These are phyloP conservation scores for Blastobotrys niveus DNA, from an alignment of 1,139 yeast species.

Conservation along the genomic window DNA sequence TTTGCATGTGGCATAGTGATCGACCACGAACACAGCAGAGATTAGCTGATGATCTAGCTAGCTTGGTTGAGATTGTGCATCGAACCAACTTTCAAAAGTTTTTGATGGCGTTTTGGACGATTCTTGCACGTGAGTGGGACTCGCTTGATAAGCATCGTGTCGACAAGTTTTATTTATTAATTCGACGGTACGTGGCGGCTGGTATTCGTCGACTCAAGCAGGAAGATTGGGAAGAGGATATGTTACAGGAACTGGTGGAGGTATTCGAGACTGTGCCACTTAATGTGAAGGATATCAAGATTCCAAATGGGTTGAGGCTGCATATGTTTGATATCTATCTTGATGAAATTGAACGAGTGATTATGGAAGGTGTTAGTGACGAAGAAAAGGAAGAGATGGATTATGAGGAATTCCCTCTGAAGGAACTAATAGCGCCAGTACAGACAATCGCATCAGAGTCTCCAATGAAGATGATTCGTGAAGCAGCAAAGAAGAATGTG, in stretches of 20 bases:
- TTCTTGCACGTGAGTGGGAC: conserved; percentile 79
- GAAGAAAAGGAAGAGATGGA: conserved; percentile 20
- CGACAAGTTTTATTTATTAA: conserved; percentile 76
- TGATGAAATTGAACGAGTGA: conserved; percentile 73
- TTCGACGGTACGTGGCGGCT: conserved; percentile 70
- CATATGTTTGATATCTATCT: conserved; percentile 79
- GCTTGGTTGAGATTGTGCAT: conserved; percentile 42
- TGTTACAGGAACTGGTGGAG: conserved; percentile 45
- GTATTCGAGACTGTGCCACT: conserved; percentile 37
- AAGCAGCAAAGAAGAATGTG: conserved; percentile 60
- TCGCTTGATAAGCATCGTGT: conserved; percentile 68
- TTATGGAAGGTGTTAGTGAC: conserved; percentile 39
- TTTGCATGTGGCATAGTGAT: conserved; percentile 92
- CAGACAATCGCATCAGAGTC: conserved; percentile 46
- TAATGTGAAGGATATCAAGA: conserved; percentile 37
- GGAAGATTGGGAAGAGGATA: conserved; percentile 51
- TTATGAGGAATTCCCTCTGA: conserved; percentile 46
- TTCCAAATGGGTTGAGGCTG: conserved; percentile 73
- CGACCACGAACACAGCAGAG: conserved; percentile 87
- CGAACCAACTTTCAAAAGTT: conserved; percentile 47
- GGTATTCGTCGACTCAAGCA: conserved; percentile 51
- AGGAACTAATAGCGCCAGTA: conserved; percentile 53
- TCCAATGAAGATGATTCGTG: conserved; percentile 58
- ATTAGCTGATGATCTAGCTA: conserved; percentile 69
- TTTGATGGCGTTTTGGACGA: conserved; percentile 73